These are phyloP conservation scores for Turritis glabra DNA, from an alignment of 345 rosid genomes.

Conservation along the genomic window DNA sequence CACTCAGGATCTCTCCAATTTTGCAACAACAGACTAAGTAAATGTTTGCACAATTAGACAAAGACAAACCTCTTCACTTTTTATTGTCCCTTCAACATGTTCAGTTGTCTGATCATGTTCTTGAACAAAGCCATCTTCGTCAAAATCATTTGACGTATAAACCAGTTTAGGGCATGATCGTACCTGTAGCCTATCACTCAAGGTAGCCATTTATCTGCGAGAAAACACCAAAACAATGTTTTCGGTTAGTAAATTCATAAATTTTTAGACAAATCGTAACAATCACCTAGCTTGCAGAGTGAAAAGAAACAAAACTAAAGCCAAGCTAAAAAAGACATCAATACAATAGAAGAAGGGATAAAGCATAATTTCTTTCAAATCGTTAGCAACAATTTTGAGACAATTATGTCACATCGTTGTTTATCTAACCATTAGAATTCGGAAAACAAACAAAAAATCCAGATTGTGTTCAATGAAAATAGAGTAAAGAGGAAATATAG, in stretches of 20 bases:
- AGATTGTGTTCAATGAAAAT: too few relatives aligned
- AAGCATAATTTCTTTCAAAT: too few relatives aligned
- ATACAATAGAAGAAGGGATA: too few relatives aligned
- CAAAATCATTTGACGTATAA: constrained; percentile 64
- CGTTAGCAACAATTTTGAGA: too few relatives aligned
- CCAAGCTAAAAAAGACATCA: too few relatives aligned
- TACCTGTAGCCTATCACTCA: constrained; percentile 68
- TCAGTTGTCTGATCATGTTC: constrained; percentile 33
- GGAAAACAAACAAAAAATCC: too few relatives aligned
- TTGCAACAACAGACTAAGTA: background rate
- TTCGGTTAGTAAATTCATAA: background rate
- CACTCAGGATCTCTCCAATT: too few relatives aligned
- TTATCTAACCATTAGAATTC: too few relatives aligned
- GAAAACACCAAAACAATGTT: constrained; percentile 10
- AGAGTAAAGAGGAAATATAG: too few relatives aligned
- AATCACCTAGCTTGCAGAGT: background rate
- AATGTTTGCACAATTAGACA: constrained; percentile 19
- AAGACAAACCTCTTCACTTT: constrained; percentile 59
- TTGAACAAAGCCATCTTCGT: constrained; percentile 58
- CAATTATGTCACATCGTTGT: too few relatives aligned
- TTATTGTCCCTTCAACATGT: constrained; percentile 52
- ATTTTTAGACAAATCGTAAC: background rate
- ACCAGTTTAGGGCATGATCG: constrained; percentile 67
- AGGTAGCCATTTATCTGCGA: constrained; percentile 78
- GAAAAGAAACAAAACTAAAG: background rate